A percentile compares a stretch with the other conserved stretches of the same genome.
Evolutionary conservation across 1,139 yeast genomes (phyloP).

Genomic region (Pichia sp.): DNA sequence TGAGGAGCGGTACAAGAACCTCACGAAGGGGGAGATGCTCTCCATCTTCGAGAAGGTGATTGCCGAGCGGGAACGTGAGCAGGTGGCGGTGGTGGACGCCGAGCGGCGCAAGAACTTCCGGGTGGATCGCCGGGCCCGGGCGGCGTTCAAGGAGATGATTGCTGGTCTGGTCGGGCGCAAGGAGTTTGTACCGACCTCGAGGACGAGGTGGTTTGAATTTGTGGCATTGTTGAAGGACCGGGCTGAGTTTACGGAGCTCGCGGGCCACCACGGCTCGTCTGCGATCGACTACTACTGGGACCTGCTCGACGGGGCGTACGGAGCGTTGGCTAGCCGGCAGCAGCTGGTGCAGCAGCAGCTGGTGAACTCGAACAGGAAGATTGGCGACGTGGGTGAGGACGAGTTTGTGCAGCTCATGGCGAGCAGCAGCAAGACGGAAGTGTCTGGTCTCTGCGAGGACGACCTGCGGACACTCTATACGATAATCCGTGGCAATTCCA

Average conservation of each 20-base stretch:
- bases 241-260: constrained; percentile 52
- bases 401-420: constrained; percentile 24
- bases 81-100: constrained; percentile 37
- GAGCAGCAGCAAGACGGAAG: constrained; percentile 22
- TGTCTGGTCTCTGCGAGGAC: constrained; percentile 12
- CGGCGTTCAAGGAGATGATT: constrained; percentile 48
- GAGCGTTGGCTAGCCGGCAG: constrained; percentile 52
- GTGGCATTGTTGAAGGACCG: constrained; percentile 52
- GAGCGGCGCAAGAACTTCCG: constrained; percentile 43
- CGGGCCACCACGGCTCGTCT: constrained; percentile 78
- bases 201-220: constrained; percentile 57
- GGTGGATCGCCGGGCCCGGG: constrained; percentile 63
- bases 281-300: constrained; percentile 81
- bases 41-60: constrained; percentile 48
- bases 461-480: constrained; percentile 25
- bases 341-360: constrained; percentile 55
- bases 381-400: constrained; percentile 7
- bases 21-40: constrained; percentile 59
- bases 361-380: constrained; percentile 30
- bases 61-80: constrained; percentile 36
- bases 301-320: constrained; percentile 57
- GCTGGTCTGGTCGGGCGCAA: constrained; percentile 29
- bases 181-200: constrained; percentile 42
- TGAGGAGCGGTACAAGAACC: constrained; percentile 40
- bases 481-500: not conserved